Evolutionary conservation across 176 grass and related monocot genomes (phyloP).

Genomic region (Cymbopogon citratus): DNA sequence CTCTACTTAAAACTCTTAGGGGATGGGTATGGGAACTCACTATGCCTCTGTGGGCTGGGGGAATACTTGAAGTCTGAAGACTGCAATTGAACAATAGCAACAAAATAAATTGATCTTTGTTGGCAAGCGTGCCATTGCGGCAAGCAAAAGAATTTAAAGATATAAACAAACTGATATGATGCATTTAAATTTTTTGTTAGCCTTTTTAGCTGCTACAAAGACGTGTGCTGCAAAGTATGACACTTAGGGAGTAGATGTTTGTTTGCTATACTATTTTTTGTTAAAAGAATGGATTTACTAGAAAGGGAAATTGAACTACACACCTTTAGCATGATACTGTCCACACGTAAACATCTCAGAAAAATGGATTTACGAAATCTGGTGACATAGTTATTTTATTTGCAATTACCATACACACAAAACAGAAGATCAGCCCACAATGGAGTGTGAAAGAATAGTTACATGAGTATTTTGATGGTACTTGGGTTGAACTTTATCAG

Average conservation of each 20-base stretch:
- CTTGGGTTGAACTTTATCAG: slow-evolving; percentile 48
- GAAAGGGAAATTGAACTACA: neutral
- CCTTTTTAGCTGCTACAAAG: neutral
- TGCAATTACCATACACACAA: neutral
- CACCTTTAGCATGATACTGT: slow-evolving; percentile 1
- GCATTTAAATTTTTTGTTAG: neutral
- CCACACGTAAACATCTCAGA: neutral
- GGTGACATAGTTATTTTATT: neutral
- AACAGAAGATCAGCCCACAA: neutral
- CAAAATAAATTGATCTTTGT: neutral
- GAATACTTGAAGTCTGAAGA: slow-evolving; percentile 43
- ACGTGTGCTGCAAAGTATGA: neutral
- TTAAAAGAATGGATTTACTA: neutral
- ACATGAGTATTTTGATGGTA: slow-evolving; percentile 34
- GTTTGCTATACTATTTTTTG: neutral
- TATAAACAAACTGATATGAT: neutral
- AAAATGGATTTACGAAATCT: neutral
- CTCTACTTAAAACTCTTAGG: neutral
- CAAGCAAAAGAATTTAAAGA: neutral
- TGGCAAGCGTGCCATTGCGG: neutral
- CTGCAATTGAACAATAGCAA: slow-evolving; percentile 21
- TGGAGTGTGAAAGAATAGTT: neutral
- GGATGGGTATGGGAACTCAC: slow-evolving; percentile 30
- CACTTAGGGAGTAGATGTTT: slow-evolving; percentile 6
- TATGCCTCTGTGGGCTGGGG: slow-evolving; percentile 45